Evolutionary conservation across 2,329 filamentous ascomycete species (phyloP), one percentile per base, ranked within the genome.

Genomic region (Pseudocercospora eumusae): DNA sequence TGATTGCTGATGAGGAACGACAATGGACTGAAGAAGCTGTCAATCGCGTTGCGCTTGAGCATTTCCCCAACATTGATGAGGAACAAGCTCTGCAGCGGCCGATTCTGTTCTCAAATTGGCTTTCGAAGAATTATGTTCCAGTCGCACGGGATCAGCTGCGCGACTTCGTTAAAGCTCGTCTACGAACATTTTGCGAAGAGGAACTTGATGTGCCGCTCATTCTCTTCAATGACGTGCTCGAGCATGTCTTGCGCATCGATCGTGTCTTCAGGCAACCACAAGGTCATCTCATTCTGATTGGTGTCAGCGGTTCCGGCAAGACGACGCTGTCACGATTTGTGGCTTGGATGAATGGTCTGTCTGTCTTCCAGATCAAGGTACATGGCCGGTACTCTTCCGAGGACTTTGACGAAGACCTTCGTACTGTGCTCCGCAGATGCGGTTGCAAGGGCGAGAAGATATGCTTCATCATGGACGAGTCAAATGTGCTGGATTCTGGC

Each of bases 391-490:
- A 99, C 79, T 97, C 95, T 15, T 91, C 91, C 1, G 95, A 98
- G 75, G 95, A 99, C 79, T 99, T 99, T 74, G 95, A 99, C 74
- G 96, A 99, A 62, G 95, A 99, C 76, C 82, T 99, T 36, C 87
- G 96, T 67, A 93, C 93, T 74, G 95, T 99, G 8, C 86, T 99
- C 44, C 89, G 95, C 50, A 87, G 95, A 61, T 96, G 92, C 70
- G 95, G 95, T 66, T 98, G 93, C 81, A 97, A 97, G 81, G 95
- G 95, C 36, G 95, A 99, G 76, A 98, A 98, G 82, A 96, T 99
- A 54, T 99, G 96, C 80, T 99, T 99, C 82, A 97, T 99, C 81
- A 98, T 99, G 93, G 95, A 99, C 75, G 95, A 99, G 80, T 90
- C 93, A 9, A 99, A 99, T 72, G 95, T 99, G 36, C 84, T 99